Evolutionary conservation across 768 basidiomycete species (phyloP).

Genomic region (Suillus placidus): DNA sequence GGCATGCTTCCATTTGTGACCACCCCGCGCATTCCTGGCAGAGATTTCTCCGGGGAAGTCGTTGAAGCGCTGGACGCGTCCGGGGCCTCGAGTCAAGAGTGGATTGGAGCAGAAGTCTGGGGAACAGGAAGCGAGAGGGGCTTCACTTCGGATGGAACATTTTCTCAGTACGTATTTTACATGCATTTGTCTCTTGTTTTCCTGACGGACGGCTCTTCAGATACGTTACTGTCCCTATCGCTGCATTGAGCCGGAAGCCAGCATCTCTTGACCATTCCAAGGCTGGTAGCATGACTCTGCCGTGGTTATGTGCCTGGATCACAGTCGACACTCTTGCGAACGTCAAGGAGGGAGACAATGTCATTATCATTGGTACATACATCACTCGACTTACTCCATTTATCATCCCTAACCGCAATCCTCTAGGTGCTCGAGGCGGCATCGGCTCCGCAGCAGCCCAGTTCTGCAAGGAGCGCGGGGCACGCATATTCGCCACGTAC

Average conservation of each 20-base stretch:
- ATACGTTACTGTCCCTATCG: constrained; percentile 32
- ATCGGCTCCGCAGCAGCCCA: constrained; percentile 39
- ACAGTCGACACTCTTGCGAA: constrained; percentile 37
- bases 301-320: constrained; percentile 41
- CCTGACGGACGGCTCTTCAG: constrained; percentile 13
- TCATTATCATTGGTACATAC: constrained; percentile 33
- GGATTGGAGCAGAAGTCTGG: constrained; percentile 37
- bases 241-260: constrained; percentile 35
- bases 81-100: constrained; percentile 20
- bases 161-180: constrained; percentile 34
- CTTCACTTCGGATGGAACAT: constrained; percentile 35
- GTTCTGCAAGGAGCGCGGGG: constrained; percentile 34
- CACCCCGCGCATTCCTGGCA: constrained; percentile 31
- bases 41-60: constrained; percentile 40
- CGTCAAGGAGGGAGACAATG: constrained; percentile 36
- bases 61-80: constrained; percentile 32
- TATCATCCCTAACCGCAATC: not conserved
- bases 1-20: constrained; percentile 37
- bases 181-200: not conserved
- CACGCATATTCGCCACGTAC: constrained; percentile 38
- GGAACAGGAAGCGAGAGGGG: constrained; percentile 37
- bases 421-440: constrained; percentile 36
- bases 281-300: constrained; percentile 37
- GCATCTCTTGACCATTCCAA: constrained; percentile 24
- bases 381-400: not conserved